Evolutionary conservation across 768 basidiomycete genomes (phyloP).

Genomic region (Antrodiella citrinella): DNA sequence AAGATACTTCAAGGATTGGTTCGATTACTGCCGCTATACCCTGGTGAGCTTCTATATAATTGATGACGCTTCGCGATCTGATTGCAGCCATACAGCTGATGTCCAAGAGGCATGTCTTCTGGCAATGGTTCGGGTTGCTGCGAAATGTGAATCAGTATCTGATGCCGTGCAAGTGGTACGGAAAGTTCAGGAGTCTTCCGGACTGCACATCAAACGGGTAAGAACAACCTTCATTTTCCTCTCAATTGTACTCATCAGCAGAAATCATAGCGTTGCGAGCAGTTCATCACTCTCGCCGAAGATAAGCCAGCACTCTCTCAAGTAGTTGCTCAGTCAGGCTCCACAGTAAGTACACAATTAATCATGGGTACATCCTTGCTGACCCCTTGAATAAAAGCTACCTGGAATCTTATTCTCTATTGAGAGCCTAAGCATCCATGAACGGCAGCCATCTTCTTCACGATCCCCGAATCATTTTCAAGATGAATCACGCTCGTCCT

Average conservation of each 20-base stretch:
- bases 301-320: constrained; percentile 37
- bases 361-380: no score
- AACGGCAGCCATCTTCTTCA: background rate
- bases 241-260: constrained; percentile 4
- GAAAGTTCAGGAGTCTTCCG: constrained; percentile 33
- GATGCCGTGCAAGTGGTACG: constrained; percentile 34
- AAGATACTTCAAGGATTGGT: constrained; percentile 42
- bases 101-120: constrained; percentile 70
- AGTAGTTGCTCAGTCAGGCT: constrained; percentile 6
- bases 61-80: no score
- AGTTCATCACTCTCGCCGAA: constrained; percentile 46
- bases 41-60: constrained; percentile 43
- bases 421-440: constrained; percentile 16
- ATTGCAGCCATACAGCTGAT: no score
- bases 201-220: constrained; percentile 54
- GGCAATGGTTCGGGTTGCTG: constrained; percentile 60
- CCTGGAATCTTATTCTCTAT: constrained; percentile 61
- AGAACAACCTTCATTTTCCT: constrained; percentile 1
- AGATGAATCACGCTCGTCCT: constrained; percentile 8
- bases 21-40: constrained; percentile 29
- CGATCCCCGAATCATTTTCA: background rate
- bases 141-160: constrained; percentile 49
- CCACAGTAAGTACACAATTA: background rate
- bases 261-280: constrained; percentile 53
- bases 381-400: no score